Evolutionary conservation across 345 rosid species (phyloP).

Genomic region (Capsella bursapastoris): DNA sequence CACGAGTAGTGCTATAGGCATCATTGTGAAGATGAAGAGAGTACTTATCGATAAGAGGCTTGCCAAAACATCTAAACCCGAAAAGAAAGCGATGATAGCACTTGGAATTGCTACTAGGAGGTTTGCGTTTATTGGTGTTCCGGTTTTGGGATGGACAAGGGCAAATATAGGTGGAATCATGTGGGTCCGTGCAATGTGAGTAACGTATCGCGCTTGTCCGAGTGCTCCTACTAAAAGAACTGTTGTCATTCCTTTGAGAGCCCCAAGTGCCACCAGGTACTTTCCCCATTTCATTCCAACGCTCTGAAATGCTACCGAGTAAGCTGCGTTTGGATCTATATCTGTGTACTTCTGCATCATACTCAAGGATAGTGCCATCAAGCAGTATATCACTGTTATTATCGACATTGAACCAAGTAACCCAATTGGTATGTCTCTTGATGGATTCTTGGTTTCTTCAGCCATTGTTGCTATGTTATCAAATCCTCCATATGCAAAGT

Average conservation of each 20-base stretch:
- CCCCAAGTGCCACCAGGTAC: slow-evolving; percentile 67
- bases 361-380: slow-evolving; percentile 51
- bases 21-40: slow-evolving; percentile 59
- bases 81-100: slow-evolving; percentile 57
- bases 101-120: slow-evolving; percentile 56
- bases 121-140: slow-evolving; percentile 64
- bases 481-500: slow-evolving; percentile 71
- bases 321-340: slow-evolving; percentile 64
- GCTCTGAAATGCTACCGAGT: slow-evolving; percentile 57
- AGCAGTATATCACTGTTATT: slow-evolving; percentile 50
- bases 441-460: slow-evolving; percentile 71
- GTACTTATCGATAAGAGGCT: slow-evolving; percentile 67
- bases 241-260: slow-evolving; percentile 72
- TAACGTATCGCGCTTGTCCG: slow-evolving; percentile 70
- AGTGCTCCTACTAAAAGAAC: slow-evolving; percentile 56
- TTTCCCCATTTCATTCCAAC: slow-evolving; percentile 68
- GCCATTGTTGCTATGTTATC: slow-evolving; percentile 68
- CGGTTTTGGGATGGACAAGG: slow-evolving; percentile 51
- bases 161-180: slow-evolving; percentile 71
- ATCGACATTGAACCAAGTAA: slow-evolving; percentile 65
- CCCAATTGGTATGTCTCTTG: slow-evolving; percentile 66
- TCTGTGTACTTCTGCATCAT: slow-evolving; percentile 59
- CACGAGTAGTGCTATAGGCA: slow-evolving; percentile 62
- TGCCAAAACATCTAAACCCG: slow-evolving; percentile 57
- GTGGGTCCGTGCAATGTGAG: slow-evolving; percentile 70